Base-by-base conservation (phyloP, 2,329 filamentous ascomycete species). In the Cryphonectria japonica region DNA sequence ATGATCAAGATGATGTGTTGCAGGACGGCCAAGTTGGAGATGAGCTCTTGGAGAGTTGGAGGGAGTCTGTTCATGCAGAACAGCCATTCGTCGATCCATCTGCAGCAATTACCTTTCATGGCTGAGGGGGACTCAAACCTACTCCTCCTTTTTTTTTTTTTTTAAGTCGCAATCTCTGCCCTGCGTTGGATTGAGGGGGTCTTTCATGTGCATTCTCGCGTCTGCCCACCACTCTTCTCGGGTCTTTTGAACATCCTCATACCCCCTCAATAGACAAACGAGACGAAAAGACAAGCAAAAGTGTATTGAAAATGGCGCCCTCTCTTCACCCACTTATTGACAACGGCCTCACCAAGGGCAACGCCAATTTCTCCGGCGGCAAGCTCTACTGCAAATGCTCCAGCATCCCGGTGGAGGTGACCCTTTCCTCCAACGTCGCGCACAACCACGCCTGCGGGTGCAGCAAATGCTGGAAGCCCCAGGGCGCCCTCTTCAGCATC, bases 371-470 rank as follows among this genome's bases (percentile, higher is more conserved):
- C 79, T 62, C 83, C 0, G 90, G 90, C 71, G 90, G 90, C 71
- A 89, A 84, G 67, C 84, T 92, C 11, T 82, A 82, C 78, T 92
- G 90, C 83, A 85, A 86, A 76, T 92, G 90, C 83, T 69, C 80
- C 14, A 81, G 75, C 73, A 78, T 85, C 78, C 86, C 85, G 37
- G 87, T 92, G 71, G 85, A 88, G 76, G 84, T 92, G 32, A 85
- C 84, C 0, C 83, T 92, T 54, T 78, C 76, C 71, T 82, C 85
- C 77, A 88, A 91, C 75, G 86, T 92, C 69, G 82, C 84, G 1
- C 89, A 92, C 83, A 92, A 92, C 83, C 90, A 92, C 80, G 89
- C 88, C 69, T 92, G 90, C 80, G 90, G 90, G 73, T 92, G 90
- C 81, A 91, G 89, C 69, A 90, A 92, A 79, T 92, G 90, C 85